Evolutionary conservation across 305 asterid genomes (phyloP), one percentile per base, ranked within the genome.

Genomic region (Fraxinus angustifolia): DNA sequence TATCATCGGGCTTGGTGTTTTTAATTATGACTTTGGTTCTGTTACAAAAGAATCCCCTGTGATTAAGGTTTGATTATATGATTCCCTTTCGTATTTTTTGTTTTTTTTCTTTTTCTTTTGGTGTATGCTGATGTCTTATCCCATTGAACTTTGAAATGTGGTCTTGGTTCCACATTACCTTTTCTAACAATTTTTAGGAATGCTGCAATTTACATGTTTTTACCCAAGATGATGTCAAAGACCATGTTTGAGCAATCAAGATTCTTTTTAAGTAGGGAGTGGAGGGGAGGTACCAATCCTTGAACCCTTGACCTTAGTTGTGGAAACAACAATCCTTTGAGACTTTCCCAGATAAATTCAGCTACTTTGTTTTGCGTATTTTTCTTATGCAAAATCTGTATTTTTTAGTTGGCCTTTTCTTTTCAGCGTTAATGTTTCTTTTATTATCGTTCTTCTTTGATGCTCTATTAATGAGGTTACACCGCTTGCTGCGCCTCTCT

Each of bases 41-140:
- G 94, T 95, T 78, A 91, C 97, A 12, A 92, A 92, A 81, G 98
- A 95, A 87, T 95, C 99, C 78, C 99, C 99, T 0, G 96, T 95
- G 33, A 95, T 95, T 86, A 90, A 95, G 98, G 99, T 93, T 73
- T 36, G 75, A 23, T 50, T 36, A 11, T 48, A 73, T 38, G 7
- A 28, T 80, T 72, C 79, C 56, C 78, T 73, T 83, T 56, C 73
- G 48, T 38, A 38, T 38, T 38, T 38, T 36, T 7, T 36, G 1
- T 38, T 35, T 35, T 6, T 8, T 30, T 79, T 74, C 31, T 79
- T 23, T 73, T 17, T 50, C 62, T 77, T 42, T 71, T 42, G 34
- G 42, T 72, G 75, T 48, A 31, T 67, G 34, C 35, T 34, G 31
- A 50, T 36, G 50, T 40, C 73, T 53, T 26, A 36, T 42, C 10